These are phyloP conservation scores for Coemansia sp. DNA, from an alignment of 192 early-diverging fungal genomes.

Conservation along the genomic window DNA sequence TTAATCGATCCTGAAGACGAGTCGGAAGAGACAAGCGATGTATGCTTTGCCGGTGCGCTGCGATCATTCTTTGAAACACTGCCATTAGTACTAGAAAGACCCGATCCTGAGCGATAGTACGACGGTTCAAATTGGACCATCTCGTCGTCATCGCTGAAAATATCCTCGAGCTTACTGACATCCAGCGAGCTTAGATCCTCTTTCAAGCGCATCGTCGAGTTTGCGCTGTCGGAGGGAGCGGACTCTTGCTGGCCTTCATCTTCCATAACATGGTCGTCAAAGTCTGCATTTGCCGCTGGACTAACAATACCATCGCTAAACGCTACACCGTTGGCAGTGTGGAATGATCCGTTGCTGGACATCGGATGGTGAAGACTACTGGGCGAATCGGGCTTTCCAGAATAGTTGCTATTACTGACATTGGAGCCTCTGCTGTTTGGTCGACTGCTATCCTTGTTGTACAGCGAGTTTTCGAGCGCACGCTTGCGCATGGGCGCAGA, in stretches of 20 bases:
- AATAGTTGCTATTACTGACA: constrained; percentile 13
- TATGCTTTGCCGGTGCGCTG: neutral
- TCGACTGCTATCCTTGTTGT: constrained; percentile 9
- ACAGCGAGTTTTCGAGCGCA: constrained; percentile 19
- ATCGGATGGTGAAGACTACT: constrained; percentile 13
- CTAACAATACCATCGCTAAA: constrained; percentile 20
- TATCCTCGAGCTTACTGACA: constrained; percentile 43
- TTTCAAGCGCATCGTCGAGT: constrained; percentile 43
- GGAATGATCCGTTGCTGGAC: constrained; percentile 39
- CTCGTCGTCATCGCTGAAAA: constrained; percentile 53
- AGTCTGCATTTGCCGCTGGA: neutral
- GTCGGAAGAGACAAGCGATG: constrained; percentile 14
- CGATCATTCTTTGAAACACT: neutral
- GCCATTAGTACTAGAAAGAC: constrained; percentile 19
- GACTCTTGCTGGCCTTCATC: constrained; percentile 4
- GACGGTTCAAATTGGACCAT: constrained; percentile 49
- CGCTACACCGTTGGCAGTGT: constrained; percentile 32
- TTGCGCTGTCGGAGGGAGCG: constrained; percentile 3
- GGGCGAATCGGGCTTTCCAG: constrained; percentile 10
- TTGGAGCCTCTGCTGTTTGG: constrained; percentile 18
- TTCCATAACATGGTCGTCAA: neutral
- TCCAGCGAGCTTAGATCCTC: constrained; percentile 30
- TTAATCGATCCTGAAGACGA: constrained; percentile 33
- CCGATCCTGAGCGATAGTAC: constrained; percentile 40
- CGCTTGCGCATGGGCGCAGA: constrained; percentile 30